Evolutionary conservation across 441 rosid genomes (phyloP).

Genomic region (Erodium trifolium): DNA sequence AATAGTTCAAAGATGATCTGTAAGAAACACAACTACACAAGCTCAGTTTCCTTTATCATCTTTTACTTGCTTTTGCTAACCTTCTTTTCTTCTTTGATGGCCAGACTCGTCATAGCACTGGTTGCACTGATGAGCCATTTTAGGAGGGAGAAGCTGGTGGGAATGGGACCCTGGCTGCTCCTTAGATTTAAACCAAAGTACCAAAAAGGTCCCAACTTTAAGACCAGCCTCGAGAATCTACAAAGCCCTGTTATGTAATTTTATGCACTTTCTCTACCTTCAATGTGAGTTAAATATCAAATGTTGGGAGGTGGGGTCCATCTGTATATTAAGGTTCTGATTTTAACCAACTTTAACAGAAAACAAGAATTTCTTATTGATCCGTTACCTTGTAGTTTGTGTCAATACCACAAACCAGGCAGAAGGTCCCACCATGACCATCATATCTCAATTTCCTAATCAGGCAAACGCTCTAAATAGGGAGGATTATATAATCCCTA

Average conservation of each 20-base stretch:
- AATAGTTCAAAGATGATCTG: conserved; percentile 20
- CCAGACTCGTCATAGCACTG: background rate
- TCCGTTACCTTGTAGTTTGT: conserved; percentile 18
- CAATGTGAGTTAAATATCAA: conserved; percentile 3
- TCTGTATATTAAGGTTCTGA: conserved; percentile 12
- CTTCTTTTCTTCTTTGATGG: conserved; percentile 19
- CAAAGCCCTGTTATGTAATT: conserved; percentile 19
- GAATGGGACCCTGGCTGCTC: conserved; percentile 5
- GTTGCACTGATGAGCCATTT: background rate
- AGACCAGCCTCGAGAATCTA: conserved; percentile 37
- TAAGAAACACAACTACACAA: conserved; percentile 3
- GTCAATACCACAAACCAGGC: conserved; percentile 21
- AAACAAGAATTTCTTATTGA: conserved; percentile 15
- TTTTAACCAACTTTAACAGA: conserved; percentile 9
- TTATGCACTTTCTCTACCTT: conserved; percentile 9
- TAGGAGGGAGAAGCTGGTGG: conserved; percentile 7
- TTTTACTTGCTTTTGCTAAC: conserved; percentile 27
- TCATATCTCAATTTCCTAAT: conserved; percentile 7
- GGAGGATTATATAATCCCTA: too few species aligned
- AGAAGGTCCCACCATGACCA: background rate
- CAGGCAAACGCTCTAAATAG: background rate
- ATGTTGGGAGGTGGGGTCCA: conserved; percentile 5
- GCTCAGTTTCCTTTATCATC: conserved; percentile 18
- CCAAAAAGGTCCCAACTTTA: conserved; percentile 27
- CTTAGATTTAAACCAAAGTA: conserved; percentile 20